Evolutionary conservation across 2,329 filamentous ascomycete genomes (phyloP), one percentile per base, ranked within the genome.

Genomic region (Tothia fuscella): DNA sequence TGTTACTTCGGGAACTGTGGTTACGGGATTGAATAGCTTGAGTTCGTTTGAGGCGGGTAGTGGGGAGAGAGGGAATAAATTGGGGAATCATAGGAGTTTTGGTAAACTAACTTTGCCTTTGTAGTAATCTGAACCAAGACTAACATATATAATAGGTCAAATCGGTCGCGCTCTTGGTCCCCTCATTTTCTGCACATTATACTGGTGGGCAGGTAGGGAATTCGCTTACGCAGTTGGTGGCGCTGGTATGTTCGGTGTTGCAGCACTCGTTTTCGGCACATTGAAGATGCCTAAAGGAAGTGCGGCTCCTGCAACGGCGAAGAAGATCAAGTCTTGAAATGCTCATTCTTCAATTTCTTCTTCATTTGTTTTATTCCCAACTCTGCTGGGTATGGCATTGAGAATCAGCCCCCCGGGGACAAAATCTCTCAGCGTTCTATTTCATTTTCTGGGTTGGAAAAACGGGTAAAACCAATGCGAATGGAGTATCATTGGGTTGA

Each of bases 201-300:
- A 98, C 65, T 98, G 91, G 91, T 98, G 91, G 91, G 88, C 86
- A 5, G 91, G 91, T 0, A 71, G 91, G 35, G 82, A 93, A 56
- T 71, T 78, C 9, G 91, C 91, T 2, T 98, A 96, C 60, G 70
- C 68, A 1, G 71, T 86, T 52, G 91, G 91, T 3, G 82, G 85
- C 0, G 69, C 75, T 10, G 87, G 86, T 4, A 93, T 96, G 67
- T 61, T 82, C 4, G 75, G 69, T 1, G 88, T 96, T 9, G 72
- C 74, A 33, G 70, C 69, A 9, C 62, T 86, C 19, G 85, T 82
- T 0, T 82, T 93, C 57, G 70, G 74, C 16, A 74, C 73, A 0
- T 61, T 95, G 48, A 84, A 80, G 63, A 47, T 41, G 30, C 43
- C 43, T 9, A n/a, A n/a, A n/a, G n/a, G n/a, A n/a, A n/a, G n/a